These are phyloP conservation scores for Glycine tomentella DNA, from an alignment of 306 rosid genomes.

Conservation along the genomic window DNA sequence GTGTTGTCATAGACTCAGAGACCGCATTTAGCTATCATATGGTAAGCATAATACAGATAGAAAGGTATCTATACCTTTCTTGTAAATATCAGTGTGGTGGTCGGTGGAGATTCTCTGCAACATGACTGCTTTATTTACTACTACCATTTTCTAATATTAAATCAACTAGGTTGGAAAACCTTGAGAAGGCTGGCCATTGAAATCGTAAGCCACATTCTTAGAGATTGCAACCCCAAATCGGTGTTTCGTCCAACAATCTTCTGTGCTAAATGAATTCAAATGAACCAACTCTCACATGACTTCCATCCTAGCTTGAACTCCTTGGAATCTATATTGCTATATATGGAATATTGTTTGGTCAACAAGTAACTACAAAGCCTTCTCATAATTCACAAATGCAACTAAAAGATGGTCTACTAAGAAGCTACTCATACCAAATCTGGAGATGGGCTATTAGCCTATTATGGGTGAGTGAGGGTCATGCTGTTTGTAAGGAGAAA, in stretches of 20 bases:
- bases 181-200: not conserved
- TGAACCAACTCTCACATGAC: not conserved
- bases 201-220: not conserved
- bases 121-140: not conserved
- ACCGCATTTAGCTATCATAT: constrained; percentile 10
- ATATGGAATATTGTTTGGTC: not conserved
- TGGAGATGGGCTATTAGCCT: not conserved
- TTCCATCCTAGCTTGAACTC: not conserved
- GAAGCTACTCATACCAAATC: constrained; percentile 22
- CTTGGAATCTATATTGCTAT: not conserved
- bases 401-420: constrained; percentile 5
- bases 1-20: not conserved
- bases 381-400: constrained; percentile 10
- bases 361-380: constrained; percentile 18
- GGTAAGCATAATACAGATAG: constrained; percentile 8
- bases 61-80: constrained; percentile 13
- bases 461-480: not conserved
- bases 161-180: not conserved
- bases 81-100: not conserved
- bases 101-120: constrained; percentile 29
- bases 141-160: constrained; percentile 9
- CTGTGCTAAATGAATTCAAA: constrained; percentile 1
- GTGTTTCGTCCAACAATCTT: not conserved
- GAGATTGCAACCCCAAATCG: not conserved
- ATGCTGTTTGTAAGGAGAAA: constrained; percentile 1